Conservation (phyloP, 495 filamentous ascomycete species). For the Pseudomonodictys pantanalensis region DNA sequence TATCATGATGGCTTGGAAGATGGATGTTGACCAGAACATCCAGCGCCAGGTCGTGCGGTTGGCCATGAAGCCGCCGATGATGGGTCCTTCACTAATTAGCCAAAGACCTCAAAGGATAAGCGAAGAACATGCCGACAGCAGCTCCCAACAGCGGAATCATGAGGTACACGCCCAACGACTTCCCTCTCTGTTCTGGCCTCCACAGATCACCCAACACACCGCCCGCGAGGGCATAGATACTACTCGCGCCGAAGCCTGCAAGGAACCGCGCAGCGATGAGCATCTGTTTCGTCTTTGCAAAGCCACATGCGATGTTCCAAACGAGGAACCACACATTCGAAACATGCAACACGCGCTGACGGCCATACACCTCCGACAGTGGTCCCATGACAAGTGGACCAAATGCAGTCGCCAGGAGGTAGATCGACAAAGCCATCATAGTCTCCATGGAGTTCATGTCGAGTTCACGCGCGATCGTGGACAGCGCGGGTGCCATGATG, state of each 20-base stretch:
- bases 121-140: conserved; percentile 30
- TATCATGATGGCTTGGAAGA: conserved; percentile 21
- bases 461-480: conserved; percentile 42
- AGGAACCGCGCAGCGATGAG: conserved; percentile 40
- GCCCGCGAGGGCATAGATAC: conserved; percentile 34
- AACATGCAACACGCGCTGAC: conserved; percentile 32
- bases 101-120: no score
- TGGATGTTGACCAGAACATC: conserved; percentile 35
- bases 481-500: conserved; percentile 43
- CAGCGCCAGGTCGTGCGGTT: conserved; percentile 31
- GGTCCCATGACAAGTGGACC: conserved; percentile 37
- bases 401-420: conserved; percentile 40
- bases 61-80: conserved; percentile 36
- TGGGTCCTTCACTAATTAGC: no score
- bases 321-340: conserved; percentile 31
- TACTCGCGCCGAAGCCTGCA: conserved; percentile 37
- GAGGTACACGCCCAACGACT: conserved; percentile 34
- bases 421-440: conserved; percentile 48
- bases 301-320: conserved; percentile 42
- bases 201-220: conserved; percentile 38
- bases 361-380: conserved; percentile 35
- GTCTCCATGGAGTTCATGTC: conserved; percentile 34
- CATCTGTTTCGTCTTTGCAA: conserved; percentile 28
- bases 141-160: conserved; percentile 36
- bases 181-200: conserved; percentile 30